phyloP scores from a whole-genome alignment of 2,329 filamentous ascomycete species.

The Pyrenochaeta sp. region DNA sequence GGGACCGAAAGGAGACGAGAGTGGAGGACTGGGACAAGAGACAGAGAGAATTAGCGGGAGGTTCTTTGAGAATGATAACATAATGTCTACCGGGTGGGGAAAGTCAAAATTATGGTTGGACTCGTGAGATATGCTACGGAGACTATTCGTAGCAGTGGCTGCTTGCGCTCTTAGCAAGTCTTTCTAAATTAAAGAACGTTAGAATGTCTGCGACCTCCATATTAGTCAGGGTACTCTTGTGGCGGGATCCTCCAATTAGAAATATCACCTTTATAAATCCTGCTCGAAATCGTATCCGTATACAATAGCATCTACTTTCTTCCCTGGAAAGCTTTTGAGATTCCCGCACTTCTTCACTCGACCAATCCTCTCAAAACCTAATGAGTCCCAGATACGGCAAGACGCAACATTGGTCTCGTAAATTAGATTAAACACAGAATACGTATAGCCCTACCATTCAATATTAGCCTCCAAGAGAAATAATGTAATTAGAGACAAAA shows the following conservation, averaged over 20 bases:
- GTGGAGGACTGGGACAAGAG: slow-evolving; percentile 8
- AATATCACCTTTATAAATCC: too few species aligned
- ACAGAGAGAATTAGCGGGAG: slow-evolving; percentile 17
- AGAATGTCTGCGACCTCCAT: too few species aligned
- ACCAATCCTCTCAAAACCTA: slow-evolving; percentile 87
- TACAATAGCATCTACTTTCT: slow-evolving; percentile 17
- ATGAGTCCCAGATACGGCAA: slow-evolving; percentile 54
- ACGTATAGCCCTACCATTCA: slow-evolving; percentile 52
- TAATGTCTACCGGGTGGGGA: slow-evolving; percentile 20
- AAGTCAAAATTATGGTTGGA: slow-evolving; percentile 18
- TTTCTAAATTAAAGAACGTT: too few species aligned
- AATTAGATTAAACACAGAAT: slow-evolving; percentile 88
- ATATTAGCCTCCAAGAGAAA: not conserved
- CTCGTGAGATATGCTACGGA: not conserved
- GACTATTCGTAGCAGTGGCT: too few species aligned
- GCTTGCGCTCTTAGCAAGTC: too few species aligned
- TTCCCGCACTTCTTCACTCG: slow-evolving; percentile 62
- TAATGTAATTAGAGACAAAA: not conserved
- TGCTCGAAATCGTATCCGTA: slow-evolving; percentile 20
- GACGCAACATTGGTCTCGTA: slow-evolving; percentile 90
- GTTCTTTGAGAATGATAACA: slow-evolving; percentile 24
- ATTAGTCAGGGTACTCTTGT: too few species aligned
- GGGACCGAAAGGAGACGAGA: slow-evolving; percentile 10
- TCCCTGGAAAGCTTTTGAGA: slow-evolving; percentile 16
- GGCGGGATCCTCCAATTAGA: too few species aligned